Evolutionary conservation across 345 rosid species (phyloP).

Genomic region (Ceriops tagal): DNA sequence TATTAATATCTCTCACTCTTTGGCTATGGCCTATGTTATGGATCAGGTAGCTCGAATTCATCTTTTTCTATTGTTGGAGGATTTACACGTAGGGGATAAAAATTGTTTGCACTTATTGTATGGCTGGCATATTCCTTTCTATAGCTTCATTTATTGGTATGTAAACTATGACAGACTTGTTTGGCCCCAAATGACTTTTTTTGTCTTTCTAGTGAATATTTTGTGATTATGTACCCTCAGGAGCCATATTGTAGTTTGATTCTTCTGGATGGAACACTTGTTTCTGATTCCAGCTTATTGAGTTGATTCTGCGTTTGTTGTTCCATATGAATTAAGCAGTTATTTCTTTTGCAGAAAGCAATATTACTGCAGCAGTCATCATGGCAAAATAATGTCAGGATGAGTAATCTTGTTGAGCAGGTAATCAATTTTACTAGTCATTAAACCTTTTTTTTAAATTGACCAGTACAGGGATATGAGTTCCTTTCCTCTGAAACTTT

Average conservation of each 20-base stretch:
- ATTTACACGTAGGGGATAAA: neutral
- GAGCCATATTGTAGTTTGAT: neutral
- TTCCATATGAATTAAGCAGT: conserved; percentile 2
- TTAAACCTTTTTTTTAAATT: neutral
- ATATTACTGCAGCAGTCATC: conserved; percentile 80
- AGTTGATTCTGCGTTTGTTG: neutral
- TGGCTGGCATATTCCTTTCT: neutral
- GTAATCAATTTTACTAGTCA: conserved; percentile 31
- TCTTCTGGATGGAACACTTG: neutral
- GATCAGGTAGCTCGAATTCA: conserved; percentile 59
- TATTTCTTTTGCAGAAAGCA: conserved; percentile 49
- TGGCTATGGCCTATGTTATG: conserved; percentile 94
- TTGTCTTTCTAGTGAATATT: too few relatives aligned
- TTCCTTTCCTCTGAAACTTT: conserved; percentile 10
- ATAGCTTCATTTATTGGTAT: neutral
- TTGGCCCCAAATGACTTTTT: too few relatives aligned
- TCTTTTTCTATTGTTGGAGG: conserved; percentile 2
- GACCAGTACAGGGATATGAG: conserved; percentile 11
- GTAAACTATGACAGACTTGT: too few relatives aligned
- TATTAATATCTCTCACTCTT: conserved; percentile 58
- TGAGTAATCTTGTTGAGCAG: conserved; percentile 88
- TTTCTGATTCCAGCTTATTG: neutral
- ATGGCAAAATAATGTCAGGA: conserved; percentile 86
- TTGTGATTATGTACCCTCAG: too few relatives aligned
- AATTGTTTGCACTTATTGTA: neutral